Base-by-base conservation (phyloP, 352 stramenopile species). In the Phytophthora crassamura region DNA sequence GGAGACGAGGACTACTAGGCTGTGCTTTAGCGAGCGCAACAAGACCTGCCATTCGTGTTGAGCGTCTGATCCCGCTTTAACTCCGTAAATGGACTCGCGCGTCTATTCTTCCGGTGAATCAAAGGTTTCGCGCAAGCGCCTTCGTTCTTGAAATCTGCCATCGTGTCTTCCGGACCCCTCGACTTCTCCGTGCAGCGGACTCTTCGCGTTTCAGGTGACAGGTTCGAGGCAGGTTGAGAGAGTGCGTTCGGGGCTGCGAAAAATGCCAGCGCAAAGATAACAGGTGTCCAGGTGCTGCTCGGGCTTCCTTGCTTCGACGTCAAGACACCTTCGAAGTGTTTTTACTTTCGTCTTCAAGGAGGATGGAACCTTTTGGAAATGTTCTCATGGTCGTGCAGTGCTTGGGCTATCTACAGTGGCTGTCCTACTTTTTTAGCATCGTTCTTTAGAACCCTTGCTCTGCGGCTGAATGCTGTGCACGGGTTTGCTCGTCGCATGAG, bases 1-100 rank as follows among this genome's bases (percentile, higher is more conserved):
- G 64, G 51, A 4, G 75, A 72, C 57, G 69, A 71, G 42, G 80
- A 89, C 78, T 89, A 88, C 74, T 88, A 88, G 80, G 67, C 60
- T 65, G 67, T 63, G 40, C 58, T 52, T 57, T 64, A 53, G 60
- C 10, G 16, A 64, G 45, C 42, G 57, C 59, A 49, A 68, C 54
- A 70, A 82, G 69, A 75, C 64, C 39, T 55, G 47, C 39, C 63
- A 70, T 60, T 49, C 45, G 39, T 50, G 61, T 42, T 58, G 60
- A 82, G 33, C 68, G 60, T 59, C 50, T 77, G 48, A 60, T 61
- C 36, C 45, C 48, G 68, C 62, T 69, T 79, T 78, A 76, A 63
- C 74, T 80, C 70, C 63, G 66, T 81, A 79, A 30, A 84, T 84
- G 75, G 75, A 84, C 72, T 73, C 43, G 61, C 48, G 45, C 69